Conservation (phyloP, 768 basidiomycete genomes). For the Trametes sanguinea region DNA sequence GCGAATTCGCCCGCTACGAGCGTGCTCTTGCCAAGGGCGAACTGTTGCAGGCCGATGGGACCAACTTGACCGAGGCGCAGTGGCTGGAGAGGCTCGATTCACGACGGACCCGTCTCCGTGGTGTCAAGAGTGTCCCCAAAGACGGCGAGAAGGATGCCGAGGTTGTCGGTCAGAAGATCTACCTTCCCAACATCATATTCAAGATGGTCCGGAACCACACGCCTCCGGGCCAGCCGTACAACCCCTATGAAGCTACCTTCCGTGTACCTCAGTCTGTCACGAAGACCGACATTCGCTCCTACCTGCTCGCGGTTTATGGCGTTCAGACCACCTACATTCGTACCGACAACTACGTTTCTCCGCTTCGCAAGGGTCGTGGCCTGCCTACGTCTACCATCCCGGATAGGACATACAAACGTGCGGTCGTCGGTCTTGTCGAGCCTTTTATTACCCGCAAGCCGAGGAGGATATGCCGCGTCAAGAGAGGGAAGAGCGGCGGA, state of each 20-base stretch:
- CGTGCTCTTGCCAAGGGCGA: constrained; percentile 57
- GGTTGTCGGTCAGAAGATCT: constrained; percentile 80
- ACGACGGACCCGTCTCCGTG: constrained; percentile 67
- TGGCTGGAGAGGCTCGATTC: constrained; percentile 61
- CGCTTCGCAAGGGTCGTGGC: constrained; percentile 38
- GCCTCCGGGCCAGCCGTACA: constrained; percentile 75
- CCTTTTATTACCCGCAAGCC: constrained; percentile 92
- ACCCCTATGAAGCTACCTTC: constrained; percentile 94
- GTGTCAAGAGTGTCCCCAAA: constrained; percentile 44
- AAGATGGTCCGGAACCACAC: constrained; percentile 84
- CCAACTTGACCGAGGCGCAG: constrained; percentile 48
- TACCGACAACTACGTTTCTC: constrained; percentile 85
- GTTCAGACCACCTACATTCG: constrained; percentile 91
- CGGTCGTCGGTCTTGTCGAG: constrained; percentile 86
- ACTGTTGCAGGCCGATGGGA: constrained; percentile 38
- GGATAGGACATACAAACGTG: constrained; percentile 78
- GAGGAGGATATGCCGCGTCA: constrained; percentile 73
- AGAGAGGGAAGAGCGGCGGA: constrained; percentile 55
- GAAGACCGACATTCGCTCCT: constrained; percentile 89
- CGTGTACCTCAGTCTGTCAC: constrained; percentile 87
- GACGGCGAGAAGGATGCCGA: constrained; percentile 47
- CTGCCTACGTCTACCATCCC: constrained; percentile 21
- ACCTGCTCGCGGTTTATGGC: constrained; percentile 83
- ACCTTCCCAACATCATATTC: constrained; percentile 87
- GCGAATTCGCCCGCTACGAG: constrained; percentile 62